Conservation (phyloP, 2,329 filamentous ascomycete species). For the Fusarium sacchari region DNA sequence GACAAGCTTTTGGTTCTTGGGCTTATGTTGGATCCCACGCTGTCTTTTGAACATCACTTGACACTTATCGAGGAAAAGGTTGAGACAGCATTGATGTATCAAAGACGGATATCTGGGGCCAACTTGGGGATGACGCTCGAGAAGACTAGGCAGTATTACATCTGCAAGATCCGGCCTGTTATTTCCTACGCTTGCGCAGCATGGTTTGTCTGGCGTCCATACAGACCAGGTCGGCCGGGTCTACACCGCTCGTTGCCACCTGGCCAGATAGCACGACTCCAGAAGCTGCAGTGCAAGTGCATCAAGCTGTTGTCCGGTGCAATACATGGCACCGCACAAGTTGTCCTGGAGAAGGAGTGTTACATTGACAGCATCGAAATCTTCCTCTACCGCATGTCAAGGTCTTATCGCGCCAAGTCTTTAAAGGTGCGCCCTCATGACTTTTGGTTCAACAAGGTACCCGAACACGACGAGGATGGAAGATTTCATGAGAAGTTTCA, state of each 20-base stretch:
- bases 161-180: constrained; percentile 5
- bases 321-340: neutral
- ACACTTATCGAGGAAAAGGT: neutral
- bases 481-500: neutral
- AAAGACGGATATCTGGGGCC: neutral
- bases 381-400: neutral
- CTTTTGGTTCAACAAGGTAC: neutral
- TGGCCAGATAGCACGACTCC: neutral
- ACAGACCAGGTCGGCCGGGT: neutral
- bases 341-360: constrained; percentile 10
- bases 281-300: constrained; percentile 1
- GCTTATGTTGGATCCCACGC: neutral
- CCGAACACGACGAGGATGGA: neutral
- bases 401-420: neutral
- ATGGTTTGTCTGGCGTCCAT: neutral
- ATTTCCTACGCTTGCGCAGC: constrained; percentile 12
- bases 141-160: neutral
- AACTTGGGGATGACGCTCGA: neutral
- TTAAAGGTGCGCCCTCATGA: neutral
- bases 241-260: neutral
- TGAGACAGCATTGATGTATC: neutral
- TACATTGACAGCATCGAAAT: neutral
- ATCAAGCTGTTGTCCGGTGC: constrained; percentile 1
- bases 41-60: neutral
- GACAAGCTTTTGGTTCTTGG: neutral